Evolutionary conservation across 306 rosid genomes (phyloP).

Genomic region (Inga laurina): DNA sequence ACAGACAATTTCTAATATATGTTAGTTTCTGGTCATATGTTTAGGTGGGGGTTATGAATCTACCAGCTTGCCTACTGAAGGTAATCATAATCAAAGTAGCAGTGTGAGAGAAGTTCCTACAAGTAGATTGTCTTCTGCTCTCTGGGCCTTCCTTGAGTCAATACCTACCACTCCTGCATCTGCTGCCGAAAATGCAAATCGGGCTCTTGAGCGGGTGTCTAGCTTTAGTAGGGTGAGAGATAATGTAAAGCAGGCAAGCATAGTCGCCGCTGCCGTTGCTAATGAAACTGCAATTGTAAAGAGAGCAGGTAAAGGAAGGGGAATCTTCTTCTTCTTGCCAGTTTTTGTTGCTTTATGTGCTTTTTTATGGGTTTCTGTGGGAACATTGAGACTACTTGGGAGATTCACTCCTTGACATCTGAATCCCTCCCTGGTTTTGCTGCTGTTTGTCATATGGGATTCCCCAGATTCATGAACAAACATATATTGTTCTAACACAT

Average conservation of each 20-base stretch:
- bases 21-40: slow-evolving; percentile 51
- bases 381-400: slow-evolving; percentile 43
- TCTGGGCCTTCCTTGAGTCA: slow-evolving; percentile 94
- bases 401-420: slow-evolving; percentile 39
- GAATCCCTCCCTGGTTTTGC: slow-evolving; percentile 37
- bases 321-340: slow-evolving; percentile 35
- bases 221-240: slow-evolving; percentile 42
- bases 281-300: slow-evolving; percentile 33
- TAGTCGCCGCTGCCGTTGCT: slow-evolving; percentile 41
- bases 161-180: slow-evolving; percentile 98
- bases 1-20: slow-evolving; percentile 41
- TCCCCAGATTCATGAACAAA: slow-evolving; percentile 24
- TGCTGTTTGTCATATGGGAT: slow-evolving; percentile 34
- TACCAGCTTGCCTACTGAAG: slow-evolving; percentile 47
- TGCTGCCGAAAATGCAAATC: slow-evolving; percentile 76
- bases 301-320: neutral
- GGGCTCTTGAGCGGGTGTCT: slow-evolving; percentile 57
- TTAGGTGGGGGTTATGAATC: slow-evolving; percentile 68
- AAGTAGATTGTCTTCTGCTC: slow-evolving; percentile 65
- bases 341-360: slow-evolving; percentile 78
- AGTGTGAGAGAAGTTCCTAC: slow-evolving; percentile 39
- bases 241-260: slow-evolving; percentile 28
- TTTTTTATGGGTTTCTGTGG: slow-evolving; percentile 59
- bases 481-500: slow-evolving; percentile 38
- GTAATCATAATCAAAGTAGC: slow-evolving; percentile 48